Evolutionary conservation across 805 yeast genomes (phyloP).

Genomic region (Schwanniomyces vanrijiae): DNA sequence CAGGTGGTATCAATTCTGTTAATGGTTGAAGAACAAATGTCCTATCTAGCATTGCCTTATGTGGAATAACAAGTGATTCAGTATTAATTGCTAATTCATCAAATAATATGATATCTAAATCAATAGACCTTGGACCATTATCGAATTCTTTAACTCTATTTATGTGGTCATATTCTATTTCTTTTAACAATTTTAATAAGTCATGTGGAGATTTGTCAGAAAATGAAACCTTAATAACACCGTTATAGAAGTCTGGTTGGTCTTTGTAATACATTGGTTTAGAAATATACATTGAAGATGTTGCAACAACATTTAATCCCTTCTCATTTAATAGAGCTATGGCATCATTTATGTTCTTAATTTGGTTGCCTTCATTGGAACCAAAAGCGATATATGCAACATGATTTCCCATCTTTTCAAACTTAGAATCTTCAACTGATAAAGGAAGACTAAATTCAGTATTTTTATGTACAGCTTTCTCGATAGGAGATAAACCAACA

Average conservation of each 20-base stretch:
- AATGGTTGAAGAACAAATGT: slow-evolving; percentile 89
- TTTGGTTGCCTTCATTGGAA: slow-evolving; percentile 75
- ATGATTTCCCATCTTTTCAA: slow-evolving; percentile 29
- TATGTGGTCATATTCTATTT: slow-evolving; percentile 72
- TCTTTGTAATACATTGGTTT: slow-evolving; percentile 89
- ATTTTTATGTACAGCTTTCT: slow-evolving; percentile 1
- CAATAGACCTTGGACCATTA: slow-evolving; percentile 92
- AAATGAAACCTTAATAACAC: slow-evolving; percentile 71
- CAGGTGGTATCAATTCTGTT: slow-evolving; percentile 73
- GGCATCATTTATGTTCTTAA: slow-evolving; percentile 60
- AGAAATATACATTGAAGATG: slow-evolving; percentile 82
- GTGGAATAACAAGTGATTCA: slow-evolving; percentile 73
- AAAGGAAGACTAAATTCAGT: slow-evolving; percentile 35
- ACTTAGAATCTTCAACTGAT: slow-evolving; percentile 10
- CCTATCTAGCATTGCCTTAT: slow-evolving; percentile 82
- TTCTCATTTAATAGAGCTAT: slow-evolving; percentile 43
- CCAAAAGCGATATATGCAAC: slow-evolving; percentile 84
- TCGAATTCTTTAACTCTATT: slow-evolving; percentile 74
- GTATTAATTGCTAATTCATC: slow-evolving; percentile 58
- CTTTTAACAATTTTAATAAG: slow-evolving; percentile 60
- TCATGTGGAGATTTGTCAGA: slow-evolving; percentile 57
- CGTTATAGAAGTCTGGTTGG: slow-evolving; percentile 82
- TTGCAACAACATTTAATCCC: slow-evolving; percentile 48
- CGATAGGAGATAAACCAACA: slow-evolving; percentile 19
- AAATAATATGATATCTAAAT: slow-evolving; percentile 80